Evolutionary conservation across 73 alveolate genomes (phyloP).

Genomic region (Uronychia binucleata): DNA sequence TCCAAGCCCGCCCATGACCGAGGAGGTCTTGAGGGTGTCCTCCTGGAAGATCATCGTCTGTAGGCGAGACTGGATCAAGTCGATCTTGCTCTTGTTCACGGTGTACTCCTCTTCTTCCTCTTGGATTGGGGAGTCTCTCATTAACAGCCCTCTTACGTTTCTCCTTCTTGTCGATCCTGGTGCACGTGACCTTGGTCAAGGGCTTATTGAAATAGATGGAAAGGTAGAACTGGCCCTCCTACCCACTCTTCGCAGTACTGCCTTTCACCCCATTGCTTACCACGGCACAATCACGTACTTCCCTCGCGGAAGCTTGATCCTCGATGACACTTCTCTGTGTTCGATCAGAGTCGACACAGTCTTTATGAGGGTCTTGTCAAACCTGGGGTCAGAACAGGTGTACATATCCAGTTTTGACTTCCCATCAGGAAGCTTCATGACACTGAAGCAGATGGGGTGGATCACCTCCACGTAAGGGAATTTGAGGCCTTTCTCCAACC

Average conservation of each 20-base stretch:
- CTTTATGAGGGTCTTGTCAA: constrained; percentile 37
- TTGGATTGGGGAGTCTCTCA: constrained; percentile 15
- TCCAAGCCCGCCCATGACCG: not conserved
- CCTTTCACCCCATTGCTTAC: not conserved
- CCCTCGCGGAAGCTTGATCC: constrained; percentile 37
- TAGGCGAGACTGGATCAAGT: constrained; percentile 9
- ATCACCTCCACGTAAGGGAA: constrained; percentile 55
- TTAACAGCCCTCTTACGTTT: not conserved
- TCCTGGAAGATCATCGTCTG: constrained; percentile 28
- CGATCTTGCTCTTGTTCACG: constrained; percentile 34
- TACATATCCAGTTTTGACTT: constrained; percentile 4
- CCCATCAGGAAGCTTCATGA: constrained; percentile 24
- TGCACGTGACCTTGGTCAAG: not conserved
- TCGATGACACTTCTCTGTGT: constrained; percentile 56
- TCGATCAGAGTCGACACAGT: constrained; percentile 40
- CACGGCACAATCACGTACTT: constrained; percentile 53
- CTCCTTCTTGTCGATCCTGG: constrained; percentile 4
- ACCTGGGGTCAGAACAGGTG: not conserved
- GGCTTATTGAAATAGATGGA: constrained; percentile 24
- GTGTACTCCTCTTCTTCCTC: constrained; percentile 31
- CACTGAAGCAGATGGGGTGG: constrained; percentile 35
- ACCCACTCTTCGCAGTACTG: constrained; percentile 39
- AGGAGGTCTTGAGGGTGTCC: constrained; percentile 10
- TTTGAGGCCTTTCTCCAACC: constrained; percentile 44
- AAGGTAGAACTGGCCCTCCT: constrained; percentile 43